Evolutionary conservation across 345 rosid species (phyloP), one percentile per base, ranked within the genome.

Genomic region (Salix koriyanagi): DNA sequence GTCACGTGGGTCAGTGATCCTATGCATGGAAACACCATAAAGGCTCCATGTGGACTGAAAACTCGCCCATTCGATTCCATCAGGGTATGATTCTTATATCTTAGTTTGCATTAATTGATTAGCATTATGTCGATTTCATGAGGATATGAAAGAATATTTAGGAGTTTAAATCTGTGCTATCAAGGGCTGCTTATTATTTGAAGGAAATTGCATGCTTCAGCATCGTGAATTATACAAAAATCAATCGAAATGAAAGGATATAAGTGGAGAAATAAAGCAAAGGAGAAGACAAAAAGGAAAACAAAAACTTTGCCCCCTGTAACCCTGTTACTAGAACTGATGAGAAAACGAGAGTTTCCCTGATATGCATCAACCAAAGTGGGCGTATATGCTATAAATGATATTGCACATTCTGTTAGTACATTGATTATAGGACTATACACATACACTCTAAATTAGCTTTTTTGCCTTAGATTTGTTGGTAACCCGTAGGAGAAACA

Each of bases 1-100:
- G 97, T 91, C 77, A 91, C 97, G 25, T 93, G 98, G 97, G 95
- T 93, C 77, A 91, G 97, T 79, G 98, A 93, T 83, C 98, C 98
- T 65, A 91, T 93, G 98, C 98, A 93, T 60, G 97, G 97, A 73
- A 93, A 93, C 92, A 93, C 97, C 81, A 91, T 93, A 65, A 93
- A 93, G 86, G 97, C 97, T 83, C 98, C 98, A n/a, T 90, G 93
- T 13, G 98, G 98, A 79, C 91, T 93, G 72, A 93, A 93, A 86
- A 93, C 97, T 77, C 95, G 98, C 44, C 97, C 98, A 10, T 93
- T 93, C 7, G 98, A 93, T 89, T 74, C 98, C 78, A 93, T 93
- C 82, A 61, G 82, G 82, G 77, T 74, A 79, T 9, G 73, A 44
- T 68, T 9, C 54, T 73, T 2, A 0, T 18, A 56, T 68, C 26